phyloP scores from a whole-genome alignment of 163 green algal genomes.

The Scenedesmus sp. region DNA sequence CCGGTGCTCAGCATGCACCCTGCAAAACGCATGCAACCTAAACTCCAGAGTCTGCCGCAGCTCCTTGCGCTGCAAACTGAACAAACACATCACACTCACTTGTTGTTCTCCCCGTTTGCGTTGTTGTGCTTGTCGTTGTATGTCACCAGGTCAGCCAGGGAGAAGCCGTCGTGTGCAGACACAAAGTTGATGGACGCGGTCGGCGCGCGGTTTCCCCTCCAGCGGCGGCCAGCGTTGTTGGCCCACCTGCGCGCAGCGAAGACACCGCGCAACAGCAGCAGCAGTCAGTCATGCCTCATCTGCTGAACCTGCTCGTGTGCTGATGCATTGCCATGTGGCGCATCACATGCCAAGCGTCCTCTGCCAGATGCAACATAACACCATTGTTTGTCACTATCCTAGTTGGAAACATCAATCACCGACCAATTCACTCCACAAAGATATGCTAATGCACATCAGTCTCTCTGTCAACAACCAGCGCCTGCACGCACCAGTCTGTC shows the following conservation, averaged over 20 bases:
- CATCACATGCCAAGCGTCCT: no score
- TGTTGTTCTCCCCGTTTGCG: conserved; percentile 95
- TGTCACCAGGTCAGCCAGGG: conserved; percentile 92
- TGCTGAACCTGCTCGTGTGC: neutral
- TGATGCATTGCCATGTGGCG: no score
- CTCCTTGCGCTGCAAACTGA: neutral
- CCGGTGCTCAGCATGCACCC: neutral
- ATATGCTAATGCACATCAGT: no score
- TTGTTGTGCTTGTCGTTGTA: conserved; percentile 98
- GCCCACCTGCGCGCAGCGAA: conserved; percentile 71
- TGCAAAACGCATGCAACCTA: no score
- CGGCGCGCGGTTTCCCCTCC: conserved; percentile 82
- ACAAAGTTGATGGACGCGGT: conserved; percentile 98
- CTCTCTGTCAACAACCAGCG: no score
- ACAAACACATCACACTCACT: neutral
- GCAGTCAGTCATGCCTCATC: neutral
- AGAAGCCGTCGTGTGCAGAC: conserved; percentile 99
- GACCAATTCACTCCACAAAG: no score
- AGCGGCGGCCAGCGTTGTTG: conserved; percentile 82
- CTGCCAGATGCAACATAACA: neutral
- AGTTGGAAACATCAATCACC: no score
- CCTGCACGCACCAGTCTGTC: conserved; percentile 84
- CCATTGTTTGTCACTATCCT: no score
- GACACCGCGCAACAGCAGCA: neutral
- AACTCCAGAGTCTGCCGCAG: neutral